Evolutionary conservation across 2,329 filamentous ascomycete species (phyloP), one percentile per base, ranked within the genome.

Genomic region (Colletotrichum liriopes): DNA sequence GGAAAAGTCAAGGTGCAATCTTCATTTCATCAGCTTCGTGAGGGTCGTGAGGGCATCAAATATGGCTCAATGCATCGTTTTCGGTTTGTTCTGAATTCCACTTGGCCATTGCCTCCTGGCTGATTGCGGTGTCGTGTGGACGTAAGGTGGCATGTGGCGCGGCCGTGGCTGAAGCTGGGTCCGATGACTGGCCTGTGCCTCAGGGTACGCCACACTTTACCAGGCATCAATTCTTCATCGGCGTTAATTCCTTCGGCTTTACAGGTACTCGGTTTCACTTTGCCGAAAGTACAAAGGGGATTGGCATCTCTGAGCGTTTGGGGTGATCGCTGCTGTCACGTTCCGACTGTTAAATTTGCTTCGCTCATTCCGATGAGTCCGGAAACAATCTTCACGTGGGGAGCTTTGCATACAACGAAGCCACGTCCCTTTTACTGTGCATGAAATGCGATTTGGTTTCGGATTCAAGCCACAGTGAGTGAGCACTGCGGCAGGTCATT

Each of bases 11-110:
- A 47, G 51, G 58, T 66, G 23, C 54, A 66, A 70, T 62, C 20
- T 41, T 73, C 67, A 67, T 65, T 45, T 72, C 73, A 74, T 74
- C 39, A 62, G 60, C 37, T 67, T 73, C 66, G 70, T 73, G 54
- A 74, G 64, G 58, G 41, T 74, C 74, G 58, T 75, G 14, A 65
- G 64, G 56, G 63, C 60, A 49, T 65, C 61, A 62, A 71, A 32
- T 51, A 41, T 35, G 5, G 67, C 49, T 66, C 71, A 73, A 71
- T 72, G 55, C 71, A 72, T 73, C 51, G 61, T 71, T 71, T 73
- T 67, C 70, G 65, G 65, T n/a, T 47, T 54, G 45, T 65, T 65
- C 59, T 43, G 45, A 62, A 59, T 43, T 69, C 45, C 26, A 29
- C 32, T n/a, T 47, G 65, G 37, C 49, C 43, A 45, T 59, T 63